Conservation (phyloP, 2,329 filamentous ascomycete species). For the Cladosporium cucumerinum region DNA sequence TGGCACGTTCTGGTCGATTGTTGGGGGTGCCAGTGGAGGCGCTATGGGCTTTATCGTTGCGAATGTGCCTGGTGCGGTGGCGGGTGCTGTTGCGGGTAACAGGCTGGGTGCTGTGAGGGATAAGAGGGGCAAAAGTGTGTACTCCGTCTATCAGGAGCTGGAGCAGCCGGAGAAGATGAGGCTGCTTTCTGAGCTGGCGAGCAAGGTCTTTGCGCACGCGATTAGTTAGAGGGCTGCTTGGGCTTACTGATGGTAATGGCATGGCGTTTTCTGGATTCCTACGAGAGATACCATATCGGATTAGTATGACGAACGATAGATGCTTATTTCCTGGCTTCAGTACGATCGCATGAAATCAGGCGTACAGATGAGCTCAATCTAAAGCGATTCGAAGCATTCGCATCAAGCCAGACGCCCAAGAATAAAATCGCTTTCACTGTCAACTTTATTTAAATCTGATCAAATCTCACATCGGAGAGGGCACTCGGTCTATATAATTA, state of each 20-base stretch:
- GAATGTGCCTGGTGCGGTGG: slow-evolving; percentile 83
- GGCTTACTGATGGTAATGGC: neutral
- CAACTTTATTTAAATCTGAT: too few species aligned
- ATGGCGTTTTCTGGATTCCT: neutral
- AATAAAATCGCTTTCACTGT: neutral
- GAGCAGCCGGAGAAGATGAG: slow-evolving; percentile 77
- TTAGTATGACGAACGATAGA: neutral
- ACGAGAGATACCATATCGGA: slow-evolving; percentile 7
- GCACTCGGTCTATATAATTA: too few species aligned
- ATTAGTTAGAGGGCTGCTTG: slow-evolving; percentile 50
- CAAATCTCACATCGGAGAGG: too few species aligned
- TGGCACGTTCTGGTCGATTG: slow-evolving; percentile 77
- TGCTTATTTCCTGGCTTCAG: neutral
- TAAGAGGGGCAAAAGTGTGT: slow-evolving; percentile 90
- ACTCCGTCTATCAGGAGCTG: slow-evolving; percentile 83
- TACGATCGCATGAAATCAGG: neutral
- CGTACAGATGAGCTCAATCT: neutral
- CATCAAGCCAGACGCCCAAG: neutral
- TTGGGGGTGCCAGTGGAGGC: slow-evolving; percentile 82
- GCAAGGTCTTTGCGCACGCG: slow-evolving; percentile 79
- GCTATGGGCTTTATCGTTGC: slow-evolving; percentile 93
- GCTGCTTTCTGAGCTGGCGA: slow-evolving; percentile 78
- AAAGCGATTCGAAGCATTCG: neutral
- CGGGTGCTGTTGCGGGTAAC: slow-evolving; percentile 90
- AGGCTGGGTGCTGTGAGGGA: slow-evolving; percentile 85